Percentiles rank a stretch among this genome's conserved stretches.
phyloP scores from a whole-genome alignment of 495 filamentous ascomycete species.

The Xylaria venustula region DNA sequence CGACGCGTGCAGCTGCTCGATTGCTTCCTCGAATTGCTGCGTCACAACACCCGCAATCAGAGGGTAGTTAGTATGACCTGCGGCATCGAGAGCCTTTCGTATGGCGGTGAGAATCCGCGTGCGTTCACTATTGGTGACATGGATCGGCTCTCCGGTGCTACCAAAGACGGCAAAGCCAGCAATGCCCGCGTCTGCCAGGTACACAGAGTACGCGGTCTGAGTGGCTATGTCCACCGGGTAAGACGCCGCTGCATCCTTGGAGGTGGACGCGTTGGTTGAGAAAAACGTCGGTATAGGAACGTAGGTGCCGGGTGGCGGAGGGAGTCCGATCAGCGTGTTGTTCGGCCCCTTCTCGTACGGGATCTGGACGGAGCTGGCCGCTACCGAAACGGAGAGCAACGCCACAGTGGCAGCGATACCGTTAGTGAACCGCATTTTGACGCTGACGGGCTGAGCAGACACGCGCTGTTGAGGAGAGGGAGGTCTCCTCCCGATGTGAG shows the following conservation, averaged over 20 bases:
- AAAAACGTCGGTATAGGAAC: conserved; percentile 9
- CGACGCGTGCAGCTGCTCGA: conserved; percentile 4
- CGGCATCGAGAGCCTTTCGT: conserved; percentile 9
- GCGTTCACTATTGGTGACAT: conserved; percentile 4
- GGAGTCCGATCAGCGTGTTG: not conserved
- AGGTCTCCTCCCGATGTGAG: not conserved
- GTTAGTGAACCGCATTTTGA: conserved; percentile 1
- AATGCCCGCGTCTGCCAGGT: conserved; percentile 19
- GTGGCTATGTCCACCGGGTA: not conserved
- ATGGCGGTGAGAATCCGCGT: not conserved
- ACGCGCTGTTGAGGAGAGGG: not conserved
- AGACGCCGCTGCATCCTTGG: conserved; percentile 1
- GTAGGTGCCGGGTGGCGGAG: conserved; percentile 6
- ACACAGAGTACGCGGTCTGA: conserved; percentile 5
- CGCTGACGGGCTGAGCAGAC: not conserved
- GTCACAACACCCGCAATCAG: conserved; percentile 6
- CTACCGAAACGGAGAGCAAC: conserved; percentile 1
- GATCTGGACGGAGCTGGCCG: not conserved
- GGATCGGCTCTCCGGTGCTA: conserved; percentile 3
- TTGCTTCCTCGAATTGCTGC: conserved; percentile 7
- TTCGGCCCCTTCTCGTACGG: conserved; percentile 5
- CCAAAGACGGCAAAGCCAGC: conserved; percentile 10
- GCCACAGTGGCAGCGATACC: not conserved
- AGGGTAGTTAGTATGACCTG: conserved; percentile 7
- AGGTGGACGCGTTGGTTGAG: conserved; percentile 1